Conservation (phyloP, 1,284 basidiomycete genomes). For the Tylopilus orsonianus region DNA sequence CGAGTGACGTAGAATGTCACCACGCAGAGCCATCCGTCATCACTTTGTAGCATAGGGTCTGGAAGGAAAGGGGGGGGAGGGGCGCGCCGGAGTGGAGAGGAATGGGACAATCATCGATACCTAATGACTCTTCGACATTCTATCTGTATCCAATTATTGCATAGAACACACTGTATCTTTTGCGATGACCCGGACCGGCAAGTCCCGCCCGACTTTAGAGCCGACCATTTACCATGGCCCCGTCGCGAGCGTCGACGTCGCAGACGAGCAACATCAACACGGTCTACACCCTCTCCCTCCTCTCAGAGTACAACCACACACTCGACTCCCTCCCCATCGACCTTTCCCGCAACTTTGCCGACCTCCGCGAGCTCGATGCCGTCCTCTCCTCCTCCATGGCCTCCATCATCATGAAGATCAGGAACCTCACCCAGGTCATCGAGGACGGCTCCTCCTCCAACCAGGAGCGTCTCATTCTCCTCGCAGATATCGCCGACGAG, state of each 20-base stretch:
- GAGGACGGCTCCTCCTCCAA: conserved; percentile 68
- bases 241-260: conserved; percentile 30
- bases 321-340: conserved; percentile 94
- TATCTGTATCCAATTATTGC: conserved; percentile 22
- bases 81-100: conserved; percentile 1
- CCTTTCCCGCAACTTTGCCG: conserved; percentile 91
- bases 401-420: conserved; percentile 77
- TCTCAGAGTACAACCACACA: conserved; percentile 86
- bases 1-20: conserved; percentile 1
- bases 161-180: conserved; percentile 27
- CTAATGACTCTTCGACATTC: conserved; percentile 26
- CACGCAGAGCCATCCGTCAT: neutral
- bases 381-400: conserved; percentile 88
- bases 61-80: neutral
- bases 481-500: conserved; percentile 93
- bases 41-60: conserved; percentile 30
- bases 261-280: conserved; percentile 40
- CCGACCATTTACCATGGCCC: conserved; percentile 22
- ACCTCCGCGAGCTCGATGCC: conserved; percentile 97
- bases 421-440: conserved; percentile 72
- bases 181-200: conserved; percentile 35
- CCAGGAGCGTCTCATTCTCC: conserved; percentile 81
- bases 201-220: conserved; percentile 15
- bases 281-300: conserved; percentile 62
- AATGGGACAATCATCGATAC: neutral